Base-by-base conservation (phyloP, 148 eudicot species). In the Vaccinium macrocarpon region DNA sequence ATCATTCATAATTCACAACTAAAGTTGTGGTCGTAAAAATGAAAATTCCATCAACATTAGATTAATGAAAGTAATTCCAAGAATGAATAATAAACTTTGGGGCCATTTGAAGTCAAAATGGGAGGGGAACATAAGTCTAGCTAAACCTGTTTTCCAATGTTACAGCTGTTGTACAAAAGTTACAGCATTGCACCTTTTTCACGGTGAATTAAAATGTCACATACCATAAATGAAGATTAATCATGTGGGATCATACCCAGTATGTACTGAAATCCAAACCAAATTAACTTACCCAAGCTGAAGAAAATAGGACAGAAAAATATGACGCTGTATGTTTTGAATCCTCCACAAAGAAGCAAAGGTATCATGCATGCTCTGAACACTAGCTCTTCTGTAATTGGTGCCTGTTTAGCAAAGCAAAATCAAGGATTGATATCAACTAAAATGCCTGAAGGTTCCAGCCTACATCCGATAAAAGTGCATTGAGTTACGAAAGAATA, bases 281-380 rank as follows among this genome's bases (percentile, higher is more conserved):
- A 29, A 51, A 52, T 71, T 32, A 49, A 88, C 92, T 91, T 87
- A 95, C 99, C 99, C 89, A 97, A 88, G 93, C 99, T 97, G 91
- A 97, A 97, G 90, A 93, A 93, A 62, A 93, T 48, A 66, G 99
- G 99, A 83, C 93, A 93, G 82, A 93, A 90, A 81, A 95, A 88
- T 61, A 95, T 76, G 72, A 88, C 93, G 70, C 84, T 86, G 74
- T 90, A 87, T 61, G 98, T 90, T 61, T 81, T 90, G 85, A 97
- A 93, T 82, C 99, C 96, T 66, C 97, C 98, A 90, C 98, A 97
- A 23, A 92, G 90, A 81, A 97, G 97, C 88, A 97, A 86, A 86
- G 99, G 94, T 82, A 95, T 92, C 99, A 97, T 97, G 84, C 98
- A 97, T 72, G 99, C 99, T 89, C 98, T 88, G 87, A 97, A 97